Percentiles rank a stretch among this genome's conserved stretches.
These are phyloP conservation scores for Lachancea nothofagi DNA, from an alignment of 805 yeast species.

Conservation along the genomic window DNA sequence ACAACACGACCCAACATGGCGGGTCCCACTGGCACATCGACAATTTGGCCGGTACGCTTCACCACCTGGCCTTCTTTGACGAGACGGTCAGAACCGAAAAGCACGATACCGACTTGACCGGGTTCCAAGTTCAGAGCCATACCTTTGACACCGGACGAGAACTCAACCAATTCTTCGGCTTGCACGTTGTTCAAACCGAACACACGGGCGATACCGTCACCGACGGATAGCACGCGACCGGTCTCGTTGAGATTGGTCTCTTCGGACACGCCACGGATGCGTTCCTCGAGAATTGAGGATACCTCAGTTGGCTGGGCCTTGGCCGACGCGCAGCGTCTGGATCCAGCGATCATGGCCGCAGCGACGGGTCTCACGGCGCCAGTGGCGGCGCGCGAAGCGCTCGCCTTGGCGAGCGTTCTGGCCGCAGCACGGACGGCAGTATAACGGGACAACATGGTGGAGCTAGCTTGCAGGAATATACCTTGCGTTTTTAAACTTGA, in stretches of 20 bases:
- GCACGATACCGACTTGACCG: constrained; percentile 99
- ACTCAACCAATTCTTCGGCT: constrained; percentile 99
- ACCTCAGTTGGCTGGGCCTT: constrained; percentile 99
- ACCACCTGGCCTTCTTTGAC: constrained; percentile 99
- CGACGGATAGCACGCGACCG: constrained; percentile 98
- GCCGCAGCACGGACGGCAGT: constrained; percentile 80
- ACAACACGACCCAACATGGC: constrained; percentile 98
- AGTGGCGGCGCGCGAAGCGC: constrained; percentile 40
- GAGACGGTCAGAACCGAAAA: constrained; percentile 97
- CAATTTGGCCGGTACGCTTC: constrained; percentile 99
- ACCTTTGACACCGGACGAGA: constrained; percentile 99
- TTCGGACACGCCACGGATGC: constrained; percentile 97
- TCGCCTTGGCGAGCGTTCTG: constrained; percentile 62
- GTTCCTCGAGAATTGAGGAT: constrained; percentile 96
- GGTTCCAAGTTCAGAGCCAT: constrained; percentile 99
- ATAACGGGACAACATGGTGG: constrained; percentile 69
- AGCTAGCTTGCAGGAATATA: too few species aligned
- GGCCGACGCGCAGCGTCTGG: constrained; percentile 83
- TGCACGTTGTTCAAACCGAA: constrained; percentile 99
- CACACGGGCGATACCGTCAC: constrained; percentile 99
- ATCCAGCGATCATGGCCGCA: constrained; percentile 50
- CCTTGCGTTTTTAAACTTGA: too few species aligned
- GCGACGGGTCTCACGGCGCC: constrained; percentile 56
- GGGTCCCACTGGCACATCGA: constrained; percentile 98
- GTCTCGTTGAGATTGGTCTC: constrained; percentile 98